A percentile compares a stretch with the other conserved stretches of the same genome.
These are phyloP conservation scores for Quercus robur DNA, from an alignment of 306 rosid species.

Conservation along the genomic window DNA sequence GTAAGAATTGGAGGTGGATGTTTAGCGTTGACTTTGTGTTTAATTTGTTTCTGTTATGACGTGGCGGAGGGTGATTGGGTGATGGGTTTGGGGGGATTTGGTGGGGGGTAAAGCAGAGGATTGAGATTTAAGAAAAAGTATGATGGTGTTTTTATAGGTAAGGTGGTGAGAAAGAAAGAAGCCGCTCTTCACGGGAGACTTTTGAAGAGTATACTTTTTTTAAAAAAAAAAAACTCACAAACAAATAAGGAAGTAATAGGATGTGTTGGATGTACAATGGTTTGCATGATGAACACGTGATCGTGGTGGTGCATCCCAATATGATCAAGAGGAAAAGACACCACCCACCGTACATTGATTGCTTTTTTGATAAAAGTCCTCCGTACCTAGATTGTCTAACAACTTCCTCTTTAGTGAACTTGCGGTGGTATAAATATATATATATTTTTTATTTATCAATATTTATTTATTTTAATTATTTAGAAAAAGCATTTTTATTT, in stretches of 20 bases:
- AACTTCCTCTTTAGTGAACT: too few species aligned
- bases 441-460: too few species aligned
- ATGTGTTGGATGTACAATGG: neutral
- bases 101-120: too few species aligned
- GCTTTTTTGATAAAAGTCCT: too few species aligned
- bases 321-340: too few species aligned
- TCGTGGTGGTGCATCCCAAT: too few species aligned
- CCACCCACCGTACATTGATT: neutral
- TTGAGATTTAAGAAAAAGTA: accelerated
- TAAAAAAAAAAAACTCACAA: too few species aligned
- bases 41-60: neutral
- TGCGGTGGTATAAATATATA: too few species aligned
- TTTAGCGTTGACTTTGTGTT: neutral
- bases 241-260: neutral
- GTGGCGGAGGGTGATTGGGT: neutral
- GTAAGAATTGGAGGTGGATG: too few species aligned
- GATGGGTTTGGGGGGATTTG: neutral
- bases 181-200: constrained; percentile 5
- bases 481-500: too few species aligned
- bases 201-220: neutral
- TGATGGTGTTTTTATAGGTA: neutral
- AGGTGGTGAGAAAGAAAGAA: neutral
- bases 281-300: neutral
- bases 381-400: too few species aligned
- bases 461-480: too few species aligned